A percentile compares a stretch with the other conserved stretches of the same genome.
These are phyloP conservation scores for Ambrosiella xylebori DNA, from an alignment of 2,329 filamentous ascomycete genomes.

Conservation along the genomic window DNA sequence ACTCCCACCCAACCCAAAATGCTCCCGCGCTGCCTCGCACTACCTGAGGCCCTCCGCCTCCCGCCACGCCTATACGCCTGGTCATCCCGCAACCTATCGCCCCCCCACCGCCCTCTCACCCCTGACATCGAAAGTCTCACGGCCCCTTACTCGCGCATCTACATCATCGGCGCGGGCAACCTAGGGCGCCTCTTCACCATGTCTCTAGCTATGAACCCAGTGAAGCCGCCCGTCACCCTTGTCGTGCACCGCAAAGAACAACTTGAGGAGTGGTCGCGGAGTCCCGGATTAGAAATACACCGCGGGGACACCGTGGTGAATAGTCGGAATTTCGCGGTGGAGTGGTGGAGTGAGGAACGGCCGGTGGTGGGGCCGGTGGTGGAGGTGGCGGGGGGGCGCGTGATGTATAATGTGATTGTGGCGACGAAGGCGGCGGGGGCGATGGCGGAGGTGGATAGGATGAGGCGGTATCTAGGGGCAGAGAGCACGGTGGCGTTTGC, in stretches of 20 bases:
- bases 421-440: conserved; percentile 58
- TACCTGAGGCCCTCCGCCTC: conserved; percentile 3
- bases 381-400: conserved; percentile 24
- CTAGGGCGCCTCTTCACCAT: conserved; percentile 66
- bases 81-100: conserved; percentile 10
- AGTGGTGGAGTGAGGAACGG: conserved; percentile 35
- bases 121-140: conserved; percentile 13
- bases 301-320: conserved; percentile 19
- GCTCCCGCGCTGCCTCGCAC: conserved; percentile 6
- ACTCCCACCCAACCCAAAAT: neutral
- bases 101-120: neutral
- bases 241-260: conserved; percentile 49
- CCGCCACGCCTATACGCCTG: conserved; percentile 12
- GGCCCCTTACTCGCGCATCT: conserved; percentile 32
- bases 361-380: conserved; percentile 22
- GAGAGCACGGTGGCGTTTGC: conserved; percentile 63
- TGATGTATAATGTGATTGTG: conserved; percentile 58
- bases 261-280: conserved; percentile 28
- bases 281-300: conserved; percentile 29
- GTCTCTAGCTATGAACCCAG: conserved; percentile 40
- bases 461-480: conserved; percentile 44
- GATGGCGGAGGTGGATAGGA: conserved; percentile 37
- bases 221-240: conserved; percentile 58
- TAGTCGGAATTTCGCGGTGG: conserved; percentile 29
- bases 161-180: conserved; percentile 67